Conservation (phyloP, 2,329 filamentous ascomycete genomes). For the Aspergillus sp. region DNA sequence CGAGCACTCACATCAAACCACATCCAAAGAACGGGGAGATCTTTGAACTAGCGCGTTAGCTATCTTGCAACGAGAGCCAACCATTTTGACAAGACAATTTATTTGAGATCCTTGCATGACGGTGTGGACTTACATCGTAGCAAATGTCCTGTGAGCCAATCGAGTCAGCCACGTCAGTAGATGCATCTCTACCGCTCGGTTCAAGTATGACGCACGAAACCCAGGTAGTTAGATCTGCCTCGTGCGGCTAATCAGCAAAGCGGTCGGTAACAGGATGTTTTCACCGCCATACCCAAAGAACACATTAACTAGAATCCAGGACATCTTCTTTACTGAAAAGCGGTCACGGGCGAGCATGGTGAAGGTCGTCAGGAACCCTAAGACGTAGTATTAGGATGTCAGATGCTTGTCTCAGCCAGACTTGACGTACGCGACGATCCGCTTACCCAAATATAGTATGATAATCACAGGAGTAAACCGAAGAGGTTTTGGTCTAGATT, state of each 20-base stretch:
- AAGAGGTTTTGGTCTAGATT: slow-evolving; percentile 72
- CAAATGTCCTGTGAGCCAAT: slow-evolving; percentile 42
- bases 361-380: slow-evolving; percentile 80
- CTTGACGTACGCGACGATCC: not conserved
- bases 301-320: slow-evolving; percentile 61
- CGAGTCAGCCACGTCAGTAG: slow-evolving; percentile 41
- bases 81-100: slow-evolving; percentile 31
- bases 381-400: not conserved
- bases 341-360: slow-evolving; percentile 59
- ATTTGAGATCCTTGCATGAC: slow-evolving; percentile 31
- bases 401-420: slow-evolving; percentile 2
- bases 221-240: slow-evolving; percentile 54
- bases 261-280: slow-evolving; percentile 16
- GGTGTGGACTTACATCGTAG: slow-evolving; percentile 35
- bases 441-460: slow-evolving; percentile 72
- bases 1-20: slow-evolving; percentile 37
- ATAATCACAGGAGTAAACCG: slow-evolving; percentile 78
- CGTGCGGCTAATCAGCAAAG: slow-evolving; percentile 25
- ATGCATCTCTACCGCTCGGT: slow-evolving; percentile 17
- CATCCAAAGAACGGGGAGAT: slow-evolving; percentile 43
- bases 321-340: slow-evolving; percentile 57
- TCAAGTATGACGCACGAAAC: slow-evolving; percentile 52
- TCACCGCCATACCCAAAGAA: slow-evolving; percentile 56
- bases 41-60: slow-evolving; percentile 39
- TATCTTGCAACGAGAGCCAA: slow-evolving; percentile 41